phyloP scores from a whole-genome alignment of 23 red algal species.

The Gracilaria domingensis region DNA sequence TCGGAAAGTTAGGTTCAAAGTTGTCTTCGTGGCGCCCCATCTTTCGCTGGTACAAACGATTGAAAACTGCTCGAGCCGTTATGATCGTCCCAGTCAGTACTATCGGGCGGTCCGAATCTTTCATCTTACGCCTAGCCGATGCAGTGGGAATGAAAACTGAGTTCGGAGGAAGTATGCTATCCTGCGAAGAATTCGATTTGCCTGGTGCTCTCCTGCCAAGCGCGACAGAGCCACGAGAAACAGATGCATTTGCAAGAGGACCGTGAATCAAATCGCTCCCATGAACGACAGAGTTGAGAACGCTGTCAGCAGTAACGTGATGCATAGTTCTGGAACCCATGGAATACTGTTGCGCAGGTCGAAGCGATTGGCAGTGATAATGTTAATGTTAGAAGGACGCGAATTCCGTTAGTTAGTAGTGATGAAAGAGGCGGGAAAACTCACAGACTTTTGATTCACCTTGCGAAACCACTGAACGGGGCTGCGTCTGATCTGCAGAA shows the following conservation, averaged over 20 bases:
- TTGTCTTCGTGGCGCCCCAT: not conserved
- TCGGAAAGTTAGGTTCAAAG: not conserved
- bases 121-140: not conserved
- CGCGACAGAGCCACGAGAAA: not conserved
- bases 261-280: not conserved
- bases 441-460: too few species aligned
- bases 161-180: not conserved
- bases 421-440: too few species aligned
- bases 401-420: too few species aligned
- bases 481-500: too few species aligned
- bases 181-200: not conserved
- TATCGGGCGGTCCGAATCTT: too few species aligned
- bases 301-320: conserved; percentile 6
- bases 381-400: too few species aligned
- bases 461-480: too few species aligned
- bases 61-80: too few species aligned
- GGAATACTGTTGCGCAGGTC: not conserved
- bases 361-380: too few species aligned
- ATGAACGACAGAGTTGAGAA: not conserved
- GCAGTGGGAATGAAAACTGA: conserved; percentile 3
- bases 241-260: not conserved
- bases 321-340: not conserved
- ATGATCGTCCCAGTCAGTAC: too few species aligned
- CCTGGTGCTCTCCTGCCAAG: not conserved
- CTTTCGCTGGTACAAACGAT: not conserved